Conservation (phyloP, 169 alveolate species). For the Perkinsus olseni region DNA sequence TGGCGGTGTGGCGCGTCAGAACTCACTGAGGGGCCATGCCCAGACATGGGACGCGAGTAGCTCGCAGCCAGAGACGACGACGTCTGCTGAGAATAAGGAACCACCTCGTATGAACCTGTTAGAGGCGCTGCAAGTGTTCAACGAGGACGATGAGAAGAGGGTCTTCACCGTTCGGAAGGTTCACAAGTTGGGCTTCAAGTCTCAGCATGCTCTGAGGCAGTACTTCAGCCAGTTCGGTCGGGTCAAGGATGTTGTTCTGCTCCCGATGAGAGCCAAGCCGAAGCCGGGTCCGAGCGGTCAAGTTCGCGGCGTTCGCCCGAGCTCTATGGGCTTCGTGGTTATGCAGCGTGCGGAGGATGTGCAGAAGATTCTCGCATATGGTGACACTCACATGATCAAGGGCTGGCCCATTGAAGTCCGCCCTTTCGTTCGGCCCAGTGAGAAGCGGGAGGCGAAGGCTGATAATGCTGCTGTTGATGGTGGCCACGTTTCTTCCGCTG, state of each 20-base stretch:
- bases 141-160: background rate
- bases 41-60: background rate
- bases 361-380: background rate
- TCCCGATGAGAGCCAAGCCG: background rate
- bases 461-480: background rate
- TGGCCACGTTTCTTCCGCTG: too few species aligned
- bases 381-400: background rate
- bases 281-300: background rate
- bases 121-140: background rate
- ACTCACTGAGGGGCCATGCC: background rate
- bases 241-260: background rate
- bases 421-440: background rate
- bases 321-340: background rate
- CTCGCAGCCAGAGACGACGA: background rate
- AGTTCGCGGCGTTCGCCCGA: background rate
- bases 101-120: background rate
- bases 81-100: background rate
- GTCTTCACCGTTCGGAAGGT: background rate
- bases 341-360: background rate
- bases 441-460: background rate
- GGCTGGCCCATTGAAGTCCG: background rate
- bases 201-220: background rate
- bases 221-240: constrained; percentile 1
- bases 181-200: background rate
- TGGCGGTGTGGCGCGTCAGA: background rate